A percentile compares a stretch with the other conserved stretches of the same genome.
These are phyloP conservation scores for Wickerhamomyces sp. DNA, from an alignment of 1,139 yeast genomes.

Conservation along the genomic window DNA sequence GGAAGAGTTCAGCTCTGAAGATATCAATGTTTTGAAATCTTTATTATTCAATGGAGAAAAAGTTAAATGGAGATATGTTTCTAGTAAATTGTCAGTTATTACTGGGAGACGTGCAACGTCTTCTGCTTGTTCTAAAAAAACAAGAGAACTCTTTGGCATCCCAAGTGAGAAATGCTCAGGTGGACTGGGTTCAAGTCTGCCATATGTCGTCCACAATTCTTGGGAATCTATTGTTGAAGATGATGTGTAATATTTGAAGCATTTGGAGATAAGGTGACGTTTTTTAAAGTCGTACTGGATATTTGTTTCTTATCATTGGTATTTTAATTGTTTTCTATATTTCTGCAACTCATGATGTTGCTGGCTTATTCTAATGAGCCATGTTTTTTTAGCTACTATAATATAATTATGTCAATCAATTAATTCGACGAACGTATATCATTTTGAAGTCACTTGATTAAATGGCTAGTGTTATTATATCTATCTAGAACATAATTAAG, in stretches of 20 bases:
- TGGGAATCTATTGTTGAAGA: constrained; percentile 30
- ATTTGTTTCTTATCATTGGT: neutral
- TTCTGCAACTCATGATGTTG: too few species aligned
- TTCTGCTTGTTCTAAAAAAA: constrained; percentile 36
- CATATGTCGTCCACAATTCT: constrained; percentile 36
- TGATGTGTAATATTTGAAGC: neutral
- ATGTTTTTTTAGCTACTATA: too few species aligned
- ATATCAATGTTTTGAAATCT: constrained; percentile 29
- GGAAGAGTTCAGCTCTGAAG: constrained; percentile 24
- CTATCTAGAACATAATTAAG: too few species aligned
- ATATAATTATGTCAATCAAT: too few species aligned
- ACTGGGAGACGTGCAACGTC: constrained; percentile 33
- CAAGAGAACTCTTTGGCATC: constrained; percentile 37
- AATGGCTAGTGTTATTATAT: too few species aligned
- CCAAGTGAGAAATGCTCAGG: constrained; percentile 32
- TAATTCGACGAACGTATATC: too few species aligned
- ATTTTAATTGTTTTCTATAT: too few species aligned
- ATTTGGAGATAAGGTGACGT: too few species aligned
- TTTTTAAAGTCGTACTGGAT: too few species aligned
- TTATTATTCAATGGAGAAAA: constrained; percentile 35
- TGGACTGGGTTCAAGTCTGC: constrained; percentile 32
- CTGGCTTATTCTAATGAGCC: too few species aligned
- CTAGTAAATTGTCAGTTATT: constrained; percentile 23
- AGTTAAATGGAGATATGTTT: constrained; percentile 38
- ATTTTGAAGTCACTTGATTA: too few species aligned